phyloP scores from a whole-genome alignment of 1,284 basidiomycete species.

The Leccinum solheimii region DNA sequence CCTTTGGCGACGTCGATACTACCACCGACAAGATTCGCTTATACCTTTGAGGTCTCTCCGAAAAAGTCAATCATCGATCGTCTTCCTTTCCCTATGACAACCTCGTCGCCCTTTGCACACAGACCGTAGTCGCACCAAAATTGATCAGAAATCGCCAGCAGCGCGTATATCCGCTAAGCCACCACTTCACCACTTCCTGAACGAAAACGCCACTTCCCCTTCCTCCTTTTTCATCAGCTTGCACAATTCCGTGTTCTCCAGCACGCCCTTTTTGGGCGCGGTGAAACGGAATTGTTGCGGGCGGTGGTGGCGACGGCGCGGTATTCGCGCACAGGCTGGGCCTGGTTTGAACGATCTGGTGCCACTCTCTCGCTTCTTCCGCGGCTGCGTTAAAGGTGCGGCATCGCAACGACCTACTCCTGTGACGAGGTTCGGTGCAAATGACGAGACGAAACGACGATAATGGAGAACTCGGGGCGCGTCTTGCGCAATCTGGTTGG shows the following conservation, averaged over 20 bases:
- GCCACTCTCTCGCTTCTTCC: not conserved
- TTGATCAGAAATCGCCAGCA: not conserved
- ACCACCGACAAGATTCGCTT: not conserved
- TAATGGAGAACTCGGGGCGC: constrained; percentile 3
- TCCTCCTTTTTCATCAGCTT: not conserved
- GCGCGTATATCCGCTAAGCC: not conserved
- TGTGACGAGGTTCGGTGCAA: constrained; percentile 5
- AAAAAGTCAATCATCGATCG: not conserved
- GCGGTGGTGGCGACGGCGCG: constrained; percentile 9
- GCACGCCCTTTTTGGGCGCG: constrained; percentile 19
- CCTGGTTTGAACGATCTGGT: constrained; percentile 5
- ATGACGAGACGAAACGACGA: constrained; percentile 1
- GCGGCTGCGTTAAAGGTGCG: not conserved
- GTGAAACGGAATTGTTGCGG: constrained; percentile 6
- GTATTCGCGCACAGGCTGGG: not conserved
- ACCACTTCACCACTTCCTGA: not conserved
- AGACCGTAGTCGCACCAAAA: not conserved
- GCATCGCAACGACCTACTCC: not conserved
- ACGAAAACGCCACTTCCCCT: not conserved
- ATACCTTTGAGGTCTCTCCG: not conserved
- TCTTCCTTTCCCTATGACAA: not conserved
- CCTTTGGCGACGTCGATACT: not conserved
- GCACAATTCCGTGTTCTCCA: constrained; percentile 13
- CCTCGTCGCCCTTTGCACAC: not conserved
- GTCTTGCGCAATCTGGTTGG: not conserved